Base-by-base conservation (phyloP, 257 asterid species). In the Cynanchum wilfordii region DNA sequence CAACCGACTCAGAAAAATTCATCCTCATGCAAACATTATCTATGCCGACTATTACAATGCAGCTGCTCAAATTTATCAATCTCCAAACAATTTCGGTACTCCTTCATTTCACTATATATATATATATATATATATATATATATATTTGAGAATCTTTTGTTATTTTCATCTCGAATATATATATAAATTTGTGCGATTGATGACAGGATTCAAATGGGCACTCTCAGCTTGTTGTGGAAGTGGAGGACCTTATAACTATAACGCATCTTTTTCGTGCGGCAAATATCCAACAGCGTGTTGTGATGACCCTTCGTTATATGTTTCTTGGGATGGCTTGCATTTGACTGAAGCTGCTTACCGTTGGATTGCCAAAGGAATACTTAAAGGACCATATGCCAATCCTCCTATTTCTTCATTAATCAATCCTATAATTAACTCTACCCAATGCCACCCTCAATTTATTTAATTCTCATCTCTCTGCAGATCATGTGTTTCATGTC, bases 1-100 rank as follows among this genome's bases (percentile, higher is more conserved):
- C 19, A 55, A 55, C 2, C 70, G 68, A 57, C 74, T 83, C 1
- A 68, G 82, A 6, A 19, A 55, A 5, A 75, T 66, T 2, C 70
- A 85, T 75, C 87, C 90, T 30, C 24, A 72, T 57, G 71, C 77
- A 38, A 73, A 66, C 77, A 77, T 88, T 12, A 84, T 86, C 68
- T 84, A 84, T 13, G 89, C 83, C 11, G 90, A 88, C 49, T 80
- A 82, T 69, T 86, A 85, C 81, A 83, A 78, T 44, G 88, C 82
- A 9, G 88, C 87, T 2, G 58, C 78, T 79, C 71, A 16, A 9
- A 24, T 86, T 45, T 87, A 78, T 30, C 75, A 20, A 0, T 64
- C 60, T 20, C 79, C 82, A 7, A 4, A 45, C n/a, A 70, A 70
- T 70, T 70, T 69, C 42, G 82, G 82, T 79, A 75, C 12, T 66